phyloP scores from a whole-genome alignment of 495 filamentous ascomycete species.

The Thozetella sp. region DNA sequence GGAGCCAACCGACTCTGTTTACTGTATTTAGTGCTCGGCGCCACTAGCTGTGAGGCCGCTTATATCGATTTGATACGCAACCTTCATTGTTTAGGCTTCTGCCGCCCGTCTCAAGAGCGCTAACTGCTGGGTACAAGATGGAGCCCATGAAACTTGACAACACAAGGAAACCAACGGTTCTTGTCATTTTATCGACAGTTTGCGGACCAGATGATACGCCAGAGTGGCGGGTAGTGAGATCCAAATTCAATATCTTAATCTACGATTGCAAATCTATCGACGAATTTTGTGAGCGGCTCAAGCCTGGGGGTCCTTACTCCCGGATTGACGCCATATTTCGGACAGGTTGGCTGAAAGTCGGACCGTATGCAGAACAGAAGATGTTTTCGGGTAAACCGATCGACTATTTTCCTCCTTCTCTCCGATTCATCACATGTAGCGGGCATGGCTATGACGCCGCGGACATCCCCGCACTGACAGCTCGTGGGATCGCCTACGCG shows the following conservation, averaged over 20 bases:
- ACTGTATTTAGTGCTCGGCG: no score
- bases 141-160: no score
- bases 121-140: no score
- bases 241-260: neutral
- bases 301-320: neutral
- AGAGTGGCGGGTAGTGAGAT: neutral
- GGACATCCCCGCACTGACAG: neutral
- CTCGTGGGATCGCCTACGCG: neutral
- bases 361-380: neutral
- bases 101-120: no score
- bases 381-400: neutral
- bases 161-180: neutral
- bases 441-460: slow-evolving; percentile 1
- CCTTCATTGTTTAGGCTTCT: no score
- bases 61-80: no score
- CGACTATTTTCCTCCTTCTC: neutral
- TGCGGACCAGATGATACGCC: neutral
- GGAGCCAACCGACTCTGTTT: no score
- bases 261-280: neutral
- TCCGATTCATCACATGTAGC: neutral
- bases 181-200: neutral
- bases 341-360: neutral
- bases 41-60: no score
- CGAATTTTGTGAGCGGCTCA: neutral
- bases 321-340: neutral